A percentile compares a stretch with the other conserved stretches of the same genome.
These are phyloP conservation scores for Chondrus crispus DNA, from an alignment of 23 red algal genomes.

Conservation along the genomic window DNA sequence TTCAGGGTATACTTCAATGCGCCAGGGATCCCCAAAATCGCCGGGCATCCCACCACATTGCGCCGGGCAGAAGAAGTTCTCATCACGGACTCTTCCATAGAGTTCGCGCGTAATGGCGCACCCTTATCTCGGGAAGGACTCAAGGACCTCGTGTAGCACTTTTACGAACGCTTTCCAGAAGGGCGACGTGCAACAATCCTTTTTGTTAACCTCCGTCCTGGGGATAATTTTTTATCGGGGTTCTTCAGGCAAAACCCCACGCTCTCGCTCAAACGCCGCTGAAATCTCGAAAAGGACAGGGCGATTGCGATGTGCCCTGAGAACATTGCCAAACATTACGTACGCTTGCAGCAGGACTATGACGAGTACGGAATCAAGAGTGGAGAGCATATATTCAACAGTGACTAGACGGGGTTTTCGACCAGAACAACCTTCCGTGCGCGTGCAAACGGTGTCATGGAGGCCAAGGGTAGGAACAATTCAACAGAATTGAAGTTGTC, in stretches of 20 bases:
- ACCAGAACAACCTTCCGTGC: neutral
- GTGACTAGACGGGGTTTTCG: neutral
- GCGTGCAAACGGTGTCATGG: neutral
- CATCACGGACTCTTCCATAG: no score
- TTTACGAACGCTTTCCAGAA: no score
- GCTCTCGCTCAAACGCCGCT: neutral
- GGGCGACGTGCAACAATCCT: neutral
- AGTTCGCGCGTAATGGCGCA: no score
- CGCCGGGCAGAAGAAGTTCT: no score
- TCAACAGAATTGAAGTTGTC: neutral
- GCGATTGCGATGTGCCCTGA: conserved; percentile 4
- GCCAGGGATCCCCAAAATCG: no score
- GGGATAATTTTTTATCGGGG: neutral
- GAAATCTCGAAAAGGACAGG: neutral
- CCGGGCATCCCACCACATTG: no score
- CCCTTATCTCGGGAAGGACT: no score
- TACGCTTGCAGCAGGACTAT: neutral
- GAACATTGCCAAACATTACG: neutral
- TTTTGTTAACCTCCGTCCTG: neutral
- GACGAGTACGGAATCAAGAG: neutral
- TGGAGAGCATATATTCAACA: neutral
- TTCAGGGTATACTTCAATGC: no score
- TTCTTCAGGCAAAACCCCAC: neutral
- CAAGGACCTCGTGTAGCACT: no score
- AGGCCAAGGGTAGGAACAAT: neutral